Percentiles rank a stretch among this genome's conserved stretches.
These are phyloP conservation scores for Fusarium ambrosium DNA, from an alignment of 2,329 filamentous ascomycete genomes.

Conservation along the genomic window DNA sequence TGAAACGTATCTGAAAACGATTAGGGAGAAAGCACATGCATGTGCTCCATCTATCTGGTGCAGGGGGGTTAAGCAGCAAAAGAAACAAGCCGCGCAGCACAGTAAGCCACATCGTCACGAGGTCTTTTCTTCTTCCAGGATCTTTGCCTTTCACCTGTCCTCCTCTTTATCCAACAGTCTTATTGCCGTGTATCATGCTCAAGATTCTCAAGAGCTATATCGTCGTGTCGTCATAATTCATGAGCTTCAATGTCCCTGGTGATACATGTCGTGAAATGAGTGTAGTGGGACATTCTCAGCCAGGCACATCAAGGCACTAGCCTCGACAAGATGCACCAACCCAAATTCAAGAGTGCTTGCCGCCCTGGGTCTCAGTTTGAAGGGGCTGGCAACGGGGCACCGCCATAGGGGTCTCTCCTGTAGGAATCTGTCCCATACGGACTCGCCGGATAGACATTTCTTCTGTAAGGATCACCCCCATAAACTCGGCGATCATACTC, in stretches of 20 bases:
- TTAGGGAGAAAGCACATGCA: constrained; percentile 36
- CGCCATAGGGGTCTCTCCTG: constrained; percentile 38
- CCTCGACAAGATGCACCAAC: neutral
- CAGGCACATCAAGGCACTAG: neutral
- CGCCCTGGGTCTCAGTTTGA: constrained; percentile 34
- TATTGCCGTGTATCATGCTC: constrained; percentile 18
- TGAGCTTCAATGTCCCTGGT: constrained; percentile 25
- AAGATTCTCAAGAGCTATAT: constrained; percentile 30
- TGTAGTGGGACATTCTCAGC: neutral
- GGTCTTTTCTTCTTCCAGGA: constrained; percentile 17
- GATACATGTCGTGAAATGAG: constrained; percentile 9
- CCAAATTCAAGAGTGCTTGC: neutral
- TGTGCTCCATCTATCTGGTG: constrained; percentile 48
- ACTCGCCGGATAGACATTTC: constrained; percentile 35
- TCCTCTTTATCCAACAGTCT: constrained; percentile 20
- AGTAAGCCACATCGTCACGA: constrained; percentile 32
- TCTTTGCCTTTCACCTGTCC: constrained; percentile 10
- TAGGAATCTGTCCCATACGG: constrained; percentile 35
- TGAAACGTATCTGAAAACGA: constrained; percentile 29
- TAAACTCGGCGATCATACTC: constrained; percentile 60
- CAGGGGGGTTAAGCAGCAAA: constrained; percentile 35
- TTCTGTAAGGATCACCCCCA: constrained; percentile 52
- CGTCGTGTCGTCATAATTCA: constrained; percentile 47
- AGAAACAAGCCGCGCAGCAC: constrained; percentile 47
- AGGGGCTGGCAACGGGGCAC: constrained; percentile 56